Percentiles rank a stretch among this genome's conserved stretches.
phyloP scores from a whole-genome alignment of 345 rosid genomes.

The Adansonia digitata region DNA sequence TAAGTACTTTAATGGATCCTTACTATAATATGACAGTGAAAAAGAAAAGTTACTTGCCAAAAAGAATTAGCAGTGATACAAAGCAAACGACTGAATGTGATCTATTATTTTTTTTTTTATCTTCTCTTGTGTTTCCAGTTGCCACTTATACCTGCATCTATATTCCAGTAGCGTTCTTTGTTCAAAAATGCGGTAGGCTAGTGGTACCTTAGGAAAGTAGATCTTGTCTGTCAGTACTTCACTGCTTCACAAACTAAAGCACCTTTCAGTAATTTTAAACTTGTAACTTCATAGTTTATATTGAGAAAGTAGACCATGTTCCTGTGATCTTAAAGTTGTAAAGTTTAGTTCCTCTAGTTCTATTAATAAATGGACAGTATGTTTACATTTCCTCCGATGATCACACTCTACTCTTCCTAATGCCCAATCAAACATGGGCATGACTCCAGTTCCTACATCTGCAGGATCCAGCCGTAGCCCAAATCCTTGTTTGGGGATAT shows the following conservation, averaged over 20 bases:
- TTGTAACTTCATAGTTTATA: not conserved
- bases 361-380: not conserved
- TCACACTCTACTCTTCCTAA: not conserved
- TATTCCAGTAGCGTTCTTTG: not conserved
- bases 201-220: not conserved
- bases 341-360: slow-evolving; percentile 1
- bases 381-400: not conserved
- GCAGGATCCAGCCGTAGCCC: not conserved
- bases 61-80: not conserved
- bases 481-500: not conserved
- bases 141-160: not conserved
- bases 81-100: not conserved
- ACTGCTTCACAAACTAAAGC: not conserved
- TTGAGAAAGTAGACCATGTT: not conserved
- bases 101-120: not conserved
- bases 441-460: not conserved
- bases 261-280: not conserved
- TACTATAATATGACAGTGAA: not conserved
- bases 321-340: not conserved
- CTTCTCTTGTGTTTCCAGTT: not conserved
- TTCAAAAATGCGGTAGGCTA: not conserved
- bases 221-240: not conserved
- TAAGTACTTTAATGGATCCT: not conserved
- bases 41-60: not conserved
- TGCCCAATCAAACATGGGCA: not conserved